Evolutionary conservation across 345 rosid genomes (phyloP), one percentile per base, ranked within the genome.

Genomic region (Firmiana major): DNA sequence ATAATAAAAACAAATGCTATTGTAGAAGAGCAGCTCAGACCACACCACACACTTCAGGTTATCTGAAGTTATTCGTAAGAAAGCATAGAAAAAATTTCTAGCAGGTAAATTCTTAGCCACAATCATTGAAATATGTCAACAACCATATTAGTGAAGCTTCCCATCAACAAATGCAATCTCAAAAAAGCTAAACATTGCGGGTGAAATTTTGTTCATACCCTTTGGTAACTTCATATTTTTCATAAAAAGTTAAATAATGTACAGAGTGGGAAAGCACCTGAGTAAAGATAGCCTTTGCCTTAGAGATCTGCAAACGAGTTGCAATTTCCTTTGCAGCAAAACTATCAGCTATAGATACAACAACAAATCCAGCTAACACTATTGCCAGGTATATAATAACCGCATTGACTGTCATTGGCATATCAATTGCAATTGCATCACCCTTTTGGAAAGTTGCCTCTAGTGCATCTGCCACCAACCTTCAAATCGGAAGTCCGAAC

Each of bases 291-390:
- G 91, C 96, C 84, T 88, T 90, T 22, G 99, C 94, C 34, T 90
- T 90, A 8, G 97, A 88, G 45, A 95, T 83, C 17, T 81, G 90
- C 79, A 95, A 83, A 78, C 97, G 89, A 46, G 89, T 90, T 48
- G 94, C 93, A 24, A 95, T 93, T 83, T 95, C 99, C 79, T 78
- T 89, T 2, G 98, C 85, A 42, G 91, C 97, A 83, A 93, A 95
- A 83, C 99, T 95, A 81, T 95, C 99, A 65, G 99, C 98, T 46
- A 95, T 93, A 46, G 99, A 95, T 79, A 93, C 98, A 76, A 89
- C 99, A 59, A 92, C 84, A 76, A 66, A 87, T 67, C 98, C 99
- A 1, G 91, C 96, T 7, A 92, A 83, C 49, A 95, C 81, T 77
- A 92, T 90, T 15, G 99, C 98, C 19, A 95, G 81, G 73, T 93